Percentiles rank a stretch among this genome's conserved stretches.
Evolutionary conservation across 306 rosid genomes (phyloP).

Genomic region (Begonia masoniana): DNA sequence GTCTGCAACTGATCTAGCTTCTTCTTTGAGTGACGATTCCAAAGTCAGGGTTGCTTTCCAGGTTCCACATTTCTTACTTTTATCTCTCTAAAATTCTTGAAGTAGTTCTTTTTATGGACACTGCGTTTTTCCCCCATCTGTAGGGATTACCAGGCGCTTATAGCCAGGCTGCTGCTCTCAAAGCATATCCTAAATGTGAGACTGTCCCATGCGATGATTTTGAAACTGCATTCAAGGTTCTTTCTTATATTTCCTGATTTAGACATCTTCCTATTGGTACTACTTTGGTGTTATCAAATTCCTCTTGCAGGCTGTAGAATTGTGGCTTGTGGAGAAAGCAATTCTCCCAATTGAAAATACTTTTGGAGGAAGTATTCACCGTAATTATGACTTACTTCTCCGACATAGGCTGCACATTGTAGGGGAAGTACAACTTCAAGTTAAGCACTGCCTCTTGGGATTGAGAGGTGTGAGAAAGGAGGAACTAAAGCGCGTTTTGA

Average conservation of each 20-base stretch:
- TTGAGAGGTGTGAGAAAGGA: conserved; percentile 59
- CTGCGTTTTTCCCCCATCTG: conserved; percentile 10
- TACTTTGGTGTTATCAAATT: conserved; percentile 8
- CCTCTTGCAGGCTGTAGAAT: conserved; percentile 69
- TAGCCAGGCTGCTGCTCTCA: conserved; percentile 77
- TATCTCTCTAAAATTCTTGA: conserved; percentile 7
- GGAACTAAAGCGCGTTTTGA: conserved; percentile 52
- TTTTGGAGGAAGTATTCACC: conserved; percentile 81
- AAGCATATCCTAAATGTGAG: conserved; percentile 74
- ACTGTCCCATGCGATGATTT: conserved; percentile 80
- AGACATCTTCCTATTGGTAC: conserved; percentile 2
- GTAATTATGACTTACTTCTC: conserved; percentile 84
- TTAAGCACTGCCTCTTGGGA: conserved; percentile 80
- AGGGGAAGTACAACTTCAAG: conserved; percentile 68
- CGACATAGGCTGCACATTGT: conserved; percentile 82
- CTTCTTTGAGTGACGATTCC: conserved; percentile 40
- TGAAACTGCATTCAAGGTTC: conserved; percentile 85
- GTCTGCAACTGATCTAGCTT: conserved; percentile 23
- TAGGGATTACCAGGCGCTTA: conserved; percentile 88
- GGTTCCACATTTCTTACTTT: conserved; percentile 29
- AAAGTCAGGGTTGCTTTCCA: conserved; percentile 81
- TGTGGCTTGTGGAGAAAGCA: conserved; percentile 83
- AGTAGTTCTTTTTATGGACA: conserved; percentile 10
- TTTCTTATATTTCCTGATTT: conserved; percentile 1
- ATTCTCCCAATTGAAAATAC: conserved; percentile 91